These are phyloP conservation scores for Rugonectria rugulosa DNA, from an alignment of 2,329 filamentous ascomycete species.

Conservation along the genomic window DNA sequence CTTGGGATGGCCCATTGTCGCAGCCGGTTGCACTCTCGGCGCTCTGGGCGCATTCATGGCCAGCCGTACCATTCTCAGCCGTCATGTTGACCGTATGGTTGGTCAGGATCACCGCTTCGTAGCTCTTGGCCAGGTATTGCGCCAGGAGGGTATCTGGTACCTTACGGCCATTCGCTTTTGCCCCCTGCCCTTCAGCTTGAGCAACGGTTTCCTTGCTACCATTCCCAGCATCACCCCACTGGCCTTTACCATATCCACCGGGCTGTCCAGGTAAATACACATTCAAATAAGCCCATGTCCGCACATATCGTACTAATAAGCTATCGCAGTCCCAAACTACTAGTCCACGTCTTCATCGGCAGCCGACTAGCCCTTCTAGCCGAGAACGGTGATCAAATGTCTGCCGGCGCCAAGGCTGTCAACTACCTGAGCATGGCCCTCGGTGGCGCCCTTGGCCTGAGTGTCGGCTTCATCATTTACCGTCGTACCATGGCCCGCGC, in stretches of 20 bases:
- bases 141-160: constrained; percentile 88
- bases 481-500: constrained; percentile 70
- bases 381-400: constrained; percentile 86
- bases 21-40: constrained; percentile 79
- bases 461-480: constrained; percentile 88
- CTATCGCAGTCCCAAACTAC: constrained; percentile 76
- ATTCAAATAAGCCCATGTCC: background rate
- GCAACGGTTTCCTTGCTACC: constrained; percentile 93
- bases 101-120: constrained; percentile 87
- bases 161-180: constrained; percentile 92
- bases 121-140: constrained; percentile 85
- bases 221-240: constrained; percentile 84
- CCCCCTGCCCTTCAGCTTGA: constrained; percentile 89
- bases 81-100: constrained; percentile 81
- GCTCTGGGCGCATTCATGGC: constrained; percentile 82
- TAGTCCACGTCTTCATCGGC: constrained; percentile 94
- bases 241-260: constrained; percentile 82
- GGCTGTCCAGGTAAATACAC: constrained; percentile 71
- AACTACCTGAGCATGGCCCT: constrained; percentile 84
- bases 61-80: constrained; percentile 78
- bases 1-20: constrained; percentile 81
- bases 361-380: constrained; percentile 81
- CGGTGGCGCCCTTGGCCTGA: constrained; percentile 74
- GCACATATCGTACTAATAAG: constrained; percentile 10
- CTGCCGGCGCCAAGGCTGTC: constrained; percentile 75